A percentile compares a stretch with the other conserved stretches of the same genome.
phyloP scores from a whole-genome alignment of 257 asterid species.

The Primulina tabacum region DNA sequence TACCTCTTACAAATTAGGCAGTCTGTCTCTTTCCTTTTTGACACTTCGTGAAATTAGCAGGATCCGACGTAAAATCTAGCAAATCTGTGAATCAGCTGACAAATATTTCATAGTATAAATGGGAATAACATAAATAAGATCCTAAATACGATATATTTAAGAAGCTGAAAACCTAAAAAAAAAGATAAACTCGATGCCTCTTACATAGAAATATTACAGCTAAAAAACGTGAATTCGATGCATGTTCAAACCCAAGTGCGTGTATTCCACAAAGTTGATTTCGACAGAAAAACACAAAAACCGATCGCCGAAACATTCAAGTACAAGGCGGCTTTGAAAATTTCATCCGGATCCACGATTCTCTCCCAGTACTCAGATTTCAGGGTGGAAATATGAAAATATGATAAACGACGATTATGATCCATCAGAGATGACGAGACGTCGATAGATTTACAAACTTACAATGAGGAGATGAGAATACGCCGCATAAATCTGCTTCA shows the following conservation, averaged over 20 bases:
- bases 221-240: slow-evolving; percentile 6
- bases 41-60: slow-evolving; percentile 20
- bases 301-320: slow-evolving; percentile 12
- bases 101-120: slow-evolving; percentile 12
- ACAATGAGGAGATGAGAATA: slow-evolving; percentile 22
- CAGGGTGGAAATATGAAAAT: slow-evolving; percentile 14
- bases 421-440: slow-evolving; percentile 2
- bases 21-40: slow-evolving; percentile 33
- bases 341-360: slow-evolving; percentile 21
- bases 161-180: slow-evolving; percentile 10
- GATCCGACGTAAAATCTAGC: not conserved
- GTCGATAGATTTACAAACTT: slow-evolving; percentile 25
- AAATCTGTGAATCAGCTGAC: slow-evolving; percentile 27
- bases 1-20: slow-evolving; percentile 34
- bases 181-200: slow-evolving; percentile 1
- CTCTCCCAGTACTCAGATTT: slow-evolving; percentile 10
- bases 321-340: slow-evolving; percentile 15
- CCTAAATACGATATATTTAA: not conserved
- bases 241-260: slow-evolving; percentile 9
- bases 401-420: slow-evolving; percentile 2
- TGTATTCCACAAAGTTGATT: not conserved
- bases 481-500: slow-evolving; percentile 17
- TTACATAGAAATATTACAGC: slow-evolving; percentile 2
- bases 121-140: slow-evolving; percentile 9
- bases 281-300: slow-evolving; percentile 12